Evolutionary conservation across 805 yeast genomes (phyloP).

Genomic region (Candida railenensis): DNA sequence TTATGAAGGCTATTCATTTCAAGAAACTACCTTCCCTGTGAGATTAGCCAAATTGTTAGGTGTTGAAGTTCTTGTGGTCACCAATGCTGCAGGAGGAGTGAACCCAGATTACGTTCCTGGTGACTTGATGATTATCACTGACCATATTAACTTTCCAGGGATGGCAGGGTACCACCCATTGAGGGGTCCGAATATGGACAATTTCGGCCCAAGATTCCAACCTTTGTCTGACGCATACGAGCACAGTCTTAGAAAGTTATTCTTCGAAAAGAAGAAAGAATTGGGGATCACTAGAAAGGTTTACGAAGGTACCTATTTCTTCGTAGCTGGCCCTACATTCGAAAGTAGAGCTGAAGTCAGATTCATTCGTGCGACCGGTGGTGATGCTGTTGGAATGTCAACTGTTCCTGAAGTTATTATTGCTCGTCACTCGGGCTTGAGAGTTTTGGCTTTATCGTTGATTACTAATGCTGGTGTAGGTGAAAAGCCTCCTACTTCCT

Average conservation of each 20-base stretch:
- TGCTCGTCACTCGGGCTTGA: conserved; percentile 85
- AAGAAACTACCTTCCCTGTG: conserved; percentile 81
- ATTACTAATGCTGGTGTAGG: conserved; percentile 82
- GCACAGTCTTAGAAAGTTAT: conserved; percentile 60
- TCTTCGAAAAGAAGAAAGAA: conserved; percentile 48
- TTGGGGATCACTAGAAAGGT: conserved; percentile 55
- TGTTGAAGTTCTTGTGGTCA: conserved; percentile 63
- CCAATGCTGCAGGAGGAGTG: conserved; percentile 97
- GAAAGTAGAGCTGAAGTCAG: conserved; percentile 93
- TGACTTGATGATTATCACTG: conserved; percentile 86
- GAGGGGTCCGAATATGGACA: conserved; percentile 79
- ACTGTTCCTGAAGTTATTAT: conserved; percentile 95
- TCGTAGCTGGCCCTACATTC: conserved; percentile 90
- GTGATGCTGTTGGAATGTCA: conserved; percentile 96
- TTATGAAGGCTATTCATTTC: conserved; percentile 87
- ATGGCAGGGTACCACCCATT: conserved; percentile 85
- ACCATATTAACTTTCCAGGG: conserved; percentile 91
- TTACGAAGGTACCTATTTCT: conserved; percentile 85
- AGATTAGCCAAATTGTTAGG: conserved; percentile 70
- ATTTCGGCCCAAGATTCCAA: conserved; percentile 81
- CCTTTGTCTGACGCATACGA: conserved; percentile 91
- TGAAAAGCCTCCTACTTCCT: conserved; percentile 65
- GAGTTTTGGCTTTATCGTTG: conserved; percentile 79
- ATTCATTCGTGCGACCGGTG: conserved; percentile 68
- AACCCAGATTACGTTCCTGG: conserved; percentile 70